These are phyloP conservation scores for Helicostylum pulchrum DNA, from an alignment of 192 early-diverging fungal genomes.

Conservation along the genomic window DNA sequence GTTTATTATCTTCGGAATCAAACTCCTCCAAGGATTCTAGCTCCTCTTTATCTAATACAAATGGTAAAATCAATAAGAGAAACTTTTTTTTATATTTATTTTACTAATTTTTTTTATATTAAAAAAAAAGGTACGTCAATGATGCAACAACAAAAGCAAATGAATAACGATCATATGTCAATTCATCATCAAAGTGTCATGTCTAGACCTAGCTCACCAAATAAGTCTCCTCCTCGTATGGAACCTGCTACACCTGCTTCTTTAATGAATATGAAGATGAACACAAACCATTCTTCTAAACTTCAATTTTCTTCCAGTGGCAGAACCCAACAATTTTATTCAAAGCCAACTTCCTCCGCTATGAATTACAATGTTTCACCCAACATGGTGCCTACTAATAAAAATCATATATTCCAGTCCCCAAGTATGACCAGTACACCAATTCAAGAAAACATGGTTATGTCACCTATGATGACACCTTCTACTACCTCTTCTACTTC, in stretches of 20 bases:
- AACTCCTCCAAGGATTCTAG: neutral
- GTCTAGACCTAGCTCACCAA: neutral
- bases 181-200: neutral
- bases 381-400: neutral
- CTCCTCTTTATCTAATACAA: neutral
- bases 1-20: neutral
- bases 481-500: neutral
- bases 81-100: neutral
- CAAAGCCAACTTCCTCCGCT: neutral
- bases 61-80: neutral
- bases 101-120: neutral
- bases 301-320: neutral
- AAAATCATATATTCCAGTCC: neutral
- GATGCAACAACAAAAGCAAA: neutral
- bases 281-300: neutral
- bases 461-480: slow-evolving; percentile 8
- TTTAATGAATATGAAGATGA: slow-evolving; percentile 27
- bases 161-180: neutral
- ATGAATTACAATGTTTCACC: neutral
- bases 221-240: neutral
- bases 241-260: slow-evolving; percentile 29
- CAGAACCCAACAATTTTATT: neutral
- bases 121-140: neutral
- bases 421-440: neutral
- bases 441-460: neutral